Evolutionary conservation across 2,329 filamentous ascomycete species (phyloP), one percentile per base, ranked within the genome.

Genomic region (Orbilia ellipsospora): DNA sequence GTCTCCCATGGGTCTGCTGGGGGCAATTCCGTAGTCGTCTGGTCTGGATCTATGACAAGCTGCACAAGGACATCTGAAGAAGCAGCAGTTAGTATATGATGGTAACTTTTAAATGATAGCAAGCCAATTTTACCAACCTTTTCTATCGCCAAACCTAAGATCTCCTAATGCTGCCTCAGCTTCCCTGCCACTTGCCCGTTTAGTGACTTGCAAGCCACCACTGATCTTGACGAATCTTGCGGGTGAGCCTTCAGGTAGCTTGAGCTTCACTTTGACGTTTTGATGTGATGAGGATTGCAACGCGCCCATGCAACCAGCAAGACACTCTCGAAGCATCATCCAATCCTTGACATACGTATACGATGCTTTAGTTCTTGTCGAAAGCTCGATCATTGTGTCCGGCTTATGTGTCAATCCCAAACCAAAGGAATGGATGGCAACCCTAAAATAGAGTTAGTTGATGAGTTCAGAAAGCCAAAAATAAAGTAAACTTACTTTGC

Each of bases 341-440:
- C 95, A 99, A 82, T 99, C 95, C 83, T 98, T 99, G 79, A 99
- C 94, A 80, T 98, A 99, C 0, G 93, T 96, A 81, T 98, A 99
- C 0, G 93, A 96, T 3, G 94, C 95, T 84, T 98, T 99, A 2
- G 95, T 99, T 75, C 93, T 88, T 5, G 92, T 95, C 0, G 95
- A 98, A 12, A 99, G 85, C 83, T 98, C 94, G 77, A 99, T 97
- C 93, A 99, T 96, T 0, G 94, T 97, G 81, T 99, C 95, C 4
- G 95, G 95, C 83, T 98, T 98, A 83, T 99, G 95, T 0, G 94
- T 98, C 85, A 97, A 89, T 61, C 95, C 95, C 16, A 99, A 87
- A 40, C 95, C 95, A 80, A 99, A 99, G 0, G 95, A 97, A 83
- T 98, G 93, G 66, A 99, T 97, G 12, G 92, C 90, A 79, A 99